Evolutionary conservation across 768 basidiomycete species (phyloP), one percentile per base, ranked within the genome.

Genomic region (Porphyrellus cyaneotinctus): DNA sequence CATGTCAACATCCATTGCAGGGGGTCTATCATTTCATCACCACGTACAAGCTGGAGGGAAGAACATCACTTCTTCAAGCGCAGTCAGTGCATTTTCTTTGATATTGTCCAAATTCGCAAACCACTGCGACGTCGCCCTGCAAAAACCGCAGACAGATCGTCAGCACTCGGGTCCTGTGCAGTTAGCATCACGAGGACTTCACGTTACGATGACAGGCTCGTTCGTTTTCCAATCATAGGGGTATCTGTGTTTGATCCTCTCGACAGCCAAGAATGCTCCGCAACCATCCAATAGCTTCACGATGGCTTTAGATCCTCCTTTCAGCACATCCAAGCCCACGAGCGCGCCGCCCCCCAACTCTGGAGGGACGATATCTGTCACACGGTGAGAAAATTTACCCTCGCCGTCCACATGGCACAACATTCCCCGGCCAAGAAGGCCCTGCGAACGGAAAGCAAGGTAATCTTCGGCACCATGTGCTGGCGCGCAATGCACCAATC

Each of bases 221-320:
- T 93, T 83, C 6, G 95, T 95, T 70, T 91, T 88, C 95, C 95
- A 97, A 62, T 99, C 95, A 65, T 94, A 95, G 0, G 95, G 94
- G 64, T 97, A 99, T 44, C 85, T 82, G 70, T 98, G 95, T 60
- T 81, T 84, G 61, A 91, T 80, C 58, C 77, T 77, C 66, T 89
- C 77, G 47, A 88, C 72, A 59, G 82, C 84, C 37, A 91, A 64
- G 15, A 97, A 72, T 2, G 65, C 54, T 6, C 73, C 80, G 1
- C 72, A 74, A n/a, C 72, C 63, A 18, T 77, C 67, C 44, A 97
- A 67, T 10, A 94, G 62, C 33, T 75, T 70, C 9, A 93, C 78
- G 39, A 95, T 74, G 17, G 77, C 78, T 53, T 78, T 81, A 6
- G 80, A 82, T 0, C 94, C 95, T 9, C 76, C 80, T n/a, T 72